These are phyloP conservation scores for Penicillium cosmopolitanum DNA, from an alignment of 495 filamentous ascomycete genomes.

Conservation along the genomic window DNA sequence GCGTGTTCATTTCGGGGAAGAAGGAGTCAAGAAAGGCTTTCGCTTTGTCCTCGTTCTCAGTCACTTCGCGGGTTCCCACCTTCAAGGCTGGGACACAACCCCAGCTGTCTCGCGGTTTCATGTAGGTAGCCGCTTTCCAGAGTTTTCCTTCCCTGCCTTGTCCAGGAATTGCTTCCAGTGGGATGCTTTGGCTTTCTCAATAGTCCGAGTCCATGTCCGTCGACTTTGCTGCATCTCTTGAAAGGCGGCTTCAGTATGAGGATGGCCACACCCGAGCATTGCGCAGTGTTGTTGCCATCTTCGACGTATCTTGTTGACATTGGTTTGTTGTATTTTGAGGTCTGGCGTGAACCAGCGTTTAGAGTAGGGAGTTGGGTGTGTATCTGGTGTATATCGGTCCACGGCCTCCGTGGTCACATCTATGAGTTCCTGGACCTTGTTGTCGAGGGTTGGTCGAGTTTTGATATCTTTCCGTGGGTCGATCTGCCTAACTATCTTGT, in stretches of 20 bases:
- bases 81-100: conserved; percentile 20
- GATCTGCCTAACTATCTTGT: too few relatives aligned
- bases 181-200: conserved; percentile 21
- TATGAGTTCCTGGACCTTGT: background rate
- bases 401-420: background rate
- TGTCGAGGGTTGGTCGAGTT: background rate
- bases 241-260: conserved; percentile 1
- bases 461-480: background rate
- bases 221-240: conserved; percentile 20
- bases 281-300: conserved; percentile 25
- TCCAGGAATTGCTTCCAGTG: conserved; percentile 26
- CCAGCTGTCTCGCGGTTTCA: conserved; percentile 27
- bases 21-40: conserved; percentile 29
- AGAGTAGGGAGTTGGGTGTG: conserved; percentile 22
- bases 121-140: conserved; percentile 32
- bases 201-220: conserved; percentile 19
- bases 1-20: conserved; percentile 29
- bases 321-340: conserved; percentile 22
- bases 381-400: conserved; percentile 11
- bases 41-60: conserved; percentile 29
- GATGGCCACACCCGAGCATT: conserved; percentile 10
- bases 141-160: conserved; percentile 23
- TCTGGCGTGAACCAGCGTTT: conserved; percentile 32
- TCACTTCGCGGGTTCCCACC: conserved; percentile 13
- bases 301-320: conserved; percentile 23